phyloP scores from a whole-genome alignment of 164 flowering plant genomes.

The Chloranthus sessilifolius region DNA sequence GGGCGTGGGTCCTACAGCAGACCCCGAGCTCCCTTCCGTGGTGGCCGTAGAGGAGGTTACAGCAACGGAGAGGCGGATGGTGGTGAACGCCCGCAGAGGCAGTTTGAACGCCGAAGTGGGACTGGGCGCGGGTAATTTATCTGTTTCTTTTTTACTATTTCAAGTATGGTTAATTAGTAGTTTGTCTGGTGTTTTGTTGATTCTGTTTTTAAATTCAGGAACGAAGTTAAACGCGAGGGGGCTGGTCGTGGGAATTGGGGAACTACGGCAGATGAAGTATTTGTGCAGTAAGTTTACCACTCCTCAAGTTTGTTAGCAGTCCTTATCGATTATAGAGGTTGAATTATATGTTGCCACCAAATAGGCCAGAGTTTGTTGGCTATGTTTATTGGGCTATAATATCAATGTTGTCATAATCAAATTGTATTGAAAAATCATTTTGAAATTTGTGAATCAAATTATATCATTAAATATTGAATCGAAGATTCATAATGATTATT shows the following conservation, averaged over 20 bases:
- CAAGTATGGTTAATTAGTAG: too few relatives aligned
- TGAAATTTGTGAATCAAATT: too few relatives aligned
- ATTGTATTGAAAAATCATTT: too few relatives aligned
- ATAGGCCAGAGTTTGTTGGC: too few relatives aligned
- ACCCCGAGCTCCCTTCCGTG: slow-evolving; percentile 46
- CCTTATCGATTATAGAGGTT: too few relatives aligned
- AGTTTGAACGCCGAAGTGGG: slow-evolving; percentile 61
- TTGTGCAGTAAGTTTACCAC: slow-evolving; percentile 41
- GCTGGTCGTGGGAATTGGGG: slow-evolving; percentile 75
- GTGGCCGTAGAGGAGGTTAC: slow-evolving; percentile 54
- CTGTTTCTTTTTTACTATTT: neutral
- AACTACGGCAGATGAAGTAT: slow-evolving; percentile 47
- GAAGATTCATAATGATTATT: too few relatives aligned
- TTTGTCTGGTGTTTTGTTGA: neutral
- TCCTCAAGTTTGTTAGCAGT: too few relatives aligned
- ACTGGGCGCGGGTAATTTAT: slow-evolving; percentile 52
- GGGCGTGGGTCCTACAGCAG: slow-evolving; percentile 39
- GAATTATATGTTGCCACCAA: too few relatives aligned
- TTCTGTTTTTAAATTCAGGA: slow-evolving; percentile 18
- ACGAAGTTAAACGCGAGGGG: slow-evolving; percentile 56
- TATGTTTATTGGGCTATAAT: too few relatives aligned
- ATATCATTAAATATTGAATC: too few relatives aligned
- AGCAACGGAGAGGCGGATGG: slow-evolving; percentile 45
- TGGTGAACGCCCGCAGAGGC: slow-evolving; percentile 48
- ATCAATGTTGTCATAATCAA: too few relatives aligned